Evolutionary conservation across 1,284 basidiomycete species (phyloP).

Genomic region (Schizopora paradoxa): DNA sequence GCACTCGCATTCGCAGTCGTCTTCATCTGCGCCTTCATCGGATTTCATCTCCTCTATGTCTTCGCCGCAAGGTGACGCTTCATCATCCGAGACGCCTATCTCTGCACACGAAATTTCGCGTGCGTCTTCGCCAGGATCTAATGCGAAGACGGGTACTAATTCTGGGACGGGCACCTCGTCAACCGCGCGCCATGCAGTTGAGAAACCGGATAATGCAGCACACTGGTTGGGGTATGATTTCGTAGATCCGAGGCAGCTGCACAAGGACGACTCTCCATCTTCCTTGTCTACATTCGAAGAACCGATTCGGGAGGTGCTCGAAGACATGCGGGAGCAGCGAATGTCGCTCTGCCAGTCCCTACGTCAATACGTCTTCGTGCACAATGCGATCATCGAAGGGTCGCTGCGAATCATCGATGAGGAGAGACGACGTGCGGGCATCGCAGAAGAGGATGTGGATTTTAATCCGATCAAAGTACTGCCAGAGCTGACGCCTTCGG

Average conservation of each 20-base stretch:
- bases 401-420: conserved; percentile 75
- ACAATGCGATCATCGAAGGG: conserved; percentile 79
- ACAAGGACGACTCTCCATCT: conserved; percentile 48
- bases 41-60: background rate
- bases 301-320: conserved; percentile 72
- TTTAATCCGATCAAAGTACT: background rate
- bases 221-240: conserved; percentile 40
- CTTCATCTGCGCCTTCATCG: conserved; percentile 9
- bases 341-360: conserved; percentile 90
- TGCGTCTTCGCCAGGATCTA: conserved; percentile 1
- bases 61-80: conserved; percentile 5
- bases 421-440: conserved; percentile 37
- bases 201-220: background rate
- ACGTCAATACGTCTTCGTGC: conserved; percentile 86
- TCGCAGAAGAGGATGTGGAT: conserved; percentile 27
- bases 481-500: background rate
- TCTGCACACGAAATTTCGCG: conserved; percentile 3
- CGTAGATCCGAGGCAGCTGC: conserved; percentile 53
- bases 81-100: conserved; percentile 9
- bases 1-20: conserved; percentile 5
- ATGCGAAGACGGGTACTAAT: conserved; percentile 18
- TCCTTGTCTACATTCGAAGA: conserved; percentile 59
- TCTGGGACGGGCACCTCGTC: conserved; percentile 19
- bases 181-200: no score
- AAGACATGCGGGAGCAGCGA: conserved; percentile 86